A percentile compares a stretch with the other conserved stretches of the same genome.
Conservation (phyloP, 2,329 filamentous ascomycete genomes). For the Fusarium drepaniforme region DNA sequence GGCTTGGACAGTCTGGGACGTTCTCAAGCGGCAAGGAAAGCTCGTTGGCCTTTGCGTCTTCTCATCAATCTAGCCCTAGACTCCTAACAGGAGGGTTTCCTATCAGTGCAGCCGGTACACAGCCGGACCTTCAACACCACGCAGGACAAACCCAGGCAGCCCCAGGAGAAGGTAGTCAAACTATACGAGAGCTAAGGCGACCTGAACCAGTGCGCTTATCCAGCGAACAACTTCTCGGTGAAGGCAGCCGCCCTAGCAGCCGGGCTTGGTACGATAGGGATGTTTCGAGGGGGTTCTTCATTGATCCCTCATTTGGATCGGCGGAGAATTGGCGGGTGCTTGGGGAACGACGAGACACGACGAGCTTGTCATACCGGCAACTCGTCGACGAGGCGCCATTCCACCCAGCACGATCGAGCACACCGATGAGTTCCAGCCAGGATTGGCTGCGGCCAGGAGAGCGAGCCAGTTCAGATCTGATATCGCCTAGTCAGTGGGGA, state of each 20-base stretch:
- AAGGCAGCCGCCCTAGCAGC: conserved; percentile 16
- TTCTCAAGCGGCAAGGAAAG: conserved; percentile 50
- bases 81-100: conserved; percentile 29
- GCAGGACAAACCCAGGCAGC: background rate
- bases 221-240: conserved; percentile 37
- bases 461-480: conserved; percentile 36
- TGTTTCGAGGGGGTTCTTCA: conserved; percentile 40
- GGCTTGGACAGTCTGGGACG: conserved; percentile 17
- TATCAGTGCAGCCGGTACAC: conserved; percentile 15
- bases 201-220: conserved; percentile 42
- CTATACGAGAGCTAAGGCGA: conserved; percentile 37
- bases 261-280: conserved; percentile 43
- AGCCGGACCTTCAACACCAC: background rate
- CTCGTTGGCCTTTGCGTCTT: conserved; percentile 49
- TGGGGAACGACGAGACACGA: conserved; percentile 41
- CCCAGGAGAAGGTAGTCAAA: conserved; percentile 39
- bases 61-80: conserved; percentile 42
- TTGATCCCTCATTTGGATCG: conserved; percentile 51
- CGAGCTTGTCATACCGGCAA: conserved; percentile 49
- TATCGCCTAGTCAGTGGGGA: conserved; percentile 45
- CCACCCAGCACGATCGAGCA: conserved; percentile 52
- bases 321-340: conserved; percentile 53
- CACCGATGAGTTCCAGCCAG: conserved; percentile 33
- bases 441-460: conserved; percentile 38
- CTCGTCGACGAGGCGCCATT: conserved; percentile 51